Evolutionary conservation across 305 asterid genomes (phyloP).

Genomic region (Fraxinus baroniana): DNA sequence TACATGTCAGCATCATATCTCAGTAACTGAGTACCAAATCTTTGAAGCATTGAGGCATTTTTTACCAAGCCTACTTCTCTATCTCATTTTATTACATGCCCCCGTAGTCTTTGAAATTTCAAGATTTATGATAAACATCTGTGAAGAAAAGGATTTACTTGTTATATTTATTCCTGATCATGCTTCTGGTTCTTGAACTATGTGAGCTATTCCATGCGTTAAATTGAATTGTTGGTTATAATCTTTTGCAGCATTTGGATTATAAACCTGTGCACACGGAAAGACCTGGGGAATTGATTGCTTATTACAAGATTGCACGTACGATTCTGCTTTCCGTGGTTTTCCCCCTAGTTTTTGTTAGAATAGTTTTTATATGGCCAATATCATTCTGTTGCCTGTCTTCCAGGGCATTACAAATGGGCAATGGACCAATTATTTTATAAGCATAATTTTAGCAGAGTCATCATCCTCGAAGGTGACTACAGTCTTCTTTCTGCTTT

Average conservation of each 20-base stretch:
- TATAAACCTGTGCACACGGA: conserved; percentile 79
- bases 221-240: not conserved
- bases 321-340: conserved; percentile 31
- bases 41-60: conserved; percentile 21
- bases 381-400: conserved; percentile 25
- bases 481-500: conserved; percentile 25
- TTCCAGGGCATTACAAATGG: conserved; percentile 97
- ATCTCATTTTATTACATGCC: not conserved
- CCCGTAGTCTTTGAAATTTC: not conserved
- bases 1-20: conserved; percentile 16
- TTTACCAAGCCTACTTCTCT: not conserved
- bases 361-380: conserved; percentile 26
- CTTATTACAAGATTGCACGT: conserved; percentile 99
- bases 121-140: conserved; percentile 14
- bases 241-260: not conserved
- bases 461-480: conserved; percentile 94
- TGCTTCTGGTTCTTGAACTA: conserved; percentile 14
- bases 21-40: conserved; percentile 8
- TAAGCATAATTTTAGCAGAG: conserved; percentile 78
- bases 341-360: conserved; percentile 18
- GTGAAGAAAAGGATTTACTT: conserved; percentile 19
- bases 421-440: conserved; percentile 91
- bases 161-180: conserved; percentile 17
- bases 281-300: conserved; percentile 91
- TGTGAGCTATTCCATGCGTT: conserved; percentile 13